Conservation (phyloP, 495 filamentous ascomycete genomes). For the Aspergillus diversus region DNA sequence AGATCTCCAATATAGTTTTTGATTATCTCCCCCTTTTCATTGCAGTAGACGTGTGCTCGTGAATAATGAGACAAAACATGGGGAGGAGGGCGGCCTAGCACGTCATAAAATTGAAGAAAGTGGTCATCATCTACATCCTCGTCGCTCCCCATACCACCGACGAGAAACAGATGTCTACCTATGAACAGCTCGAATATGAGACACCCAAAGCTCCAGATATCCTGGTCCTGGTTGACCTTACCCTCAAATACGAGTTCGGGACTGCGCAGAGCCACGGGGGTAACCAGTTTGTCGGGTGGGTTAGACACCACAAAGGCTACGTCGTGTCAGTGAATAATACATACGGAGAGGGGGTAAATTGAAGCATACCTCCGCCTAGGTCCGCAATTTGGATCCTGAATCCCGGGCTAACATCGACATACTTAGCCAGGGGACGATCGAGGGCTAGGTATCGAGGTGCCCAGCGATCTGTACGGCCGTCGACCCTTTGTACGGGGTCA, state of each 20-base stretch:
- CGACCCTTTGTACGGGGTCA: constrained; percentile 34
- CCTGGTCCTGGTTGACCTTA: background rate
- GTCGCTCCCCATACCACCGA: background rate
- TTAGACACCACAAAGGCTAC: too few species aligned
- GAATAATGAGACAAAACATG: too few species aligned
- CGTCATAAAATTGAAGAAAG: background rate
- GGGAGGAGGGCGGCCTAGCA: too few species aligned
- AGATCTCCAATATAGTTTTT: too few species aligned
- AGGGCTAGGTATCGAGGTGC: constrained; percentile 42
- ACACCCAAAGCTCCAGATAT: background rate
- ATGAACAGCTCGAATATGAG: background rate
- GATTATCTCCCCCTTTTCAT: too few species aligned
- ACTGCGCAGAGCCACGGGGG: background rate
- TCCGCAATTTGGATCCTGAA: constrained; percentile 45
- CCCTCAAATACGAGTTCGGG: background rate
- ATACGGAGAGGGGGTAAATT: too few species aligned
- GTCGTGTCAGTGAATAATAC: too few species aligned
- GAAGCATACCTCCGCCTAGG: constrained; percentile 37
- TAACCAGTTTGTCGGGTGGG: background rate
- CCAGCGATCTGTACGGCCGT: constrained; percentile 40
- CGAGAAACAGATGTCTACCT: background rate
- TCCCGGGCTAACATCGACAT: constrained; percentile 23
- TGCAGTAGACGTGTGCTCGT: too few species aligned
- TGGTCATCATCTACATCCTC: background rate
- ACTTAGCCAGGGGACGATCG: constrained; percentile 31